These are phyloP conservation scores for Nicotiana benthamiana DNA, from an alignment of 257 asterid genomes.

Conservation along the genomic window DNA sequence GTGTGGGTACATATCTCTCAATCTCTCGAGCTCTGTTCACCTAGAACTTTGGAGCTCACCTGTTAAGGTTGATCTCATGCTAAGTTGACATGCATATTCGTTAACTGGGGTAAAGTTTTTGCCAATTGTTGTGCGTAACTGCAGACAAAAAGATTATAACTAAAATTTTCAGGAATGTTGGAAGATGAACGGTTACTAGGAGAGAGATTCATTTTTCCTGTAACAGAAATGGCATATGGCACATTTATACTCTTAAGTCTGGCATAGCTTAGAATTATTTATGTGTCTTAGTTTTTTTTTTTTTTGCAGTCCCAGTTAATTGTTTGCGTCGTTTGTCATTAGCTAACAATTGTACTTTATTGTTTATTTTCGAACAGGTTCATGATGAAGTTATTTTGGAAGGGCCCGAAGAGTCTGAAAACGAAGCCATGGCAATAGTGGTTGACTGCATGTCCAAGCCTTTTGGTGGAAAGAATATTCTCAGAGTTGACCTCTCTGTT, in stretches of 20 bases:
- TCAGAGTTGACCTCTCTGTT: constrained; percentile 75
- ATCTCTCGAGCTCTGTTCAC: not conserved
- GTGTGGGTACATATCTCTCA: not conserved
- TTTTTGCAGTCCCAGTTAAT: not conserved
- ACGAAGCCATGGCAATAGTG: constrained; percentile 77
- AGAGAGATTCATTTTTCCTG: not conserved
- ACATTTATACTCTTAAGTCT: not conserved
- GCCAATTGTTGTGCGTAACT: not conserved
- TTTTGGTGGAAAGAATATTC: constrained; percentile 66
- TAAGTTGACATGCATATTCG: not conserved
- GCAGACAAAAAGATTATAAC: not conserved
- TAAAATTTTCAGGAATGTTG: not conserved
- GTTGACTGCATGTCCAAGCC: constrained; percentile 89
- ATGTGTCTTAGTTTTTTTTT: not conserved
- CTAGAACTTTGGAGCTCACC: not conserved
- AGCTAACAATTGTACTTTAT: not conserved
- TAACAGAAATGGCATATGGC: not conserved
- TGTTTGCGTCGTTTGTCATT: not conserved
- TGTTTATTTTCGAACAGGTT: constrained; percentile 37
- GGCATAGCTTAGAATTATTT: not conserved
- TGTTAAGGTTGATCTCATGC: not conserved
- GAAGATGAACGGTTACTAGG: not conserved
- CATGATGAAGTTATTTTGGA: constrained; percentile 91
- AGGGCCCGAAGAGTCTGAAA: constrained; percentile 83
- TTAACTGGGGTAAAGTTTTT: not conserved